phyloP scores from a whole-genome alignment of 169 alveolate genomes.

The Plasmodium ovale region DNA sequence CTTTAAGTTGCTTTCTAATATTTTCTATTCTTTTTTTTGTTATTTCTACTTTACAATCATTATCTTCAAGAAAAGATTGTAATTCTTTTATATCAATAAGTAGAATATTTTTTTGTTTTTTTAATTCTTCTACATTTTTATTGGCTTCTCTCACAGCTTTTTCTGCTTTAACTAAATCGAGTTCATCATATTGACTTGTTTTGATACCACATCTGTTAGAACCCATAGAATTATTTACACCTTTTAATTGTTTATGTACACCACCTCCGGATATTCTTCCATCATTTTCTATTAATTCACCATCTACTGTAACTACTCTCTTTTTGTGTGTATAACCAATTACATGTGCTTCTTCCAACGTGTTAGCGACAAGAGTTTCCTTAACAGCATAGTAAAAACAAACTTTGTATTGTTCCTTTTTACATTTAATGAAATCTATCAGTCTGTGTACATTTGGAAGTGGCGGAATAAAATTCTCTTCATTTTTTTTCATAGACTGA shows the following conservation, averaged over 20 bases:
- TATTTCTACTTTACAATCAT: conserved; percentile 66
- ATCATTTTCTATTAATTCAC: conserved; percentile 94
- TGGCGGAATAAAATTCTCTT: conserved; percentile 72
- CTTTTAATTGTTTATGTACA: conserved; percentile 57
- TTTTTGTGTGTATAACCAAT: conserved; percentile 89
- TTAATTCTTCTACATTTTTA: conserved; percentile 37
- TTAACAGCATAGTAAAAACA: conserved; percentile 92
- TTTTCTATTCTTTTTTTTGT: conserved; percentile 59
- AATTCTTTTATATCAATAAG: conserved; percentile 40
- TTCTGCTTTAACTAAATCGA: conserved; percentile 13
- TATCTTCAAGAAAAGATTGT: conserved; percentile 40
- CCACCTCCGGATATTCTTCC: conserved; percentile 96
- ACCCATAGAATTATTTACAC: neutral
- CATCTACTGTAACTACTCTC: conserved; percentile 94
- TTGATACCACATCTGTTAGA: neutral
- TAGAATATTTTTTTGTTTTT: conserved; percentile 4
- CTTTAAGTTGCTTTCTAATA: conserved; percentile 55
- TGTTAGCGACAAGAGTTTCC: conserved; percentile 93
- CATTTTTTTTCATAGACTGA: conserved; percentile 69
- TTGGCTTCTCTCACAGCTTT: conserved; percentile 7
- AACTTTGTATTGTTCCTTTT: conserved; percentile 81
- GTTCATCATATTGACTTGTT: conserved; percentile 63
- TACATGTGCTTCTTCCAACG: conserved; percentile 90
- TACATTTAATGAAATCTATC: conserved; percentile 90
- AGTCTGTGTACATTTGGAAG: conserved; percentile 85